Percentiles rank a stretch among this genome's conserved stretches.
phyloP scores from a whole-genome alignment of 192 early-diverging fungal genomes.

The Mortierella hygrophila region DNA sequence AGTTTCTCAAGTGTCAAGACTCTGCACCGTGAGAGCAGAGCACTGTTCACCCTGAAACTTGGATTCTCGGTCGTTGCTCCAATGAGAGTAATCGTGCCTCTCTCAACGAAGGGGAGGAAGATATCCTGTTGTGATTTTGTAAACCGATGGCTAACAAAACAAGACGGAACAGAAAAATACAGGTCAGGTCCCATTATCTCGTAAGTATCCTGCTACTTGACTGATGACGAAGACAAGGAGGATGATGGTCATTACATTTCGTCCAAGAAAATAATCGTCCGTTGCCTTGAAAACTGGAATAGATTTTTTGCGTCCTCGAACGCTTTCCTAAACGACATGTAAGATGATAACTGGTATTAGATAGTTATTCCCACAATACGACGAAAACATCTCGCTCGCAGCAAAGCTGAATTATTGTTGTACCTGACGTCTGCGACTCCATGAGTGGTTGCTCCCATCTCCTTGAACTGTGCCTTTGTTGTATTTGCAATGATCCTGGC shows the following conservation, averaged over 20 bases:
- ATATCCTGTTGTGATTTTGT: constrained; percentile 91
- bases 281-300: constrained; percentile 64
- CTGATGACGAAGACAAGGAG: not conserved
- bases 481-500: constrained; percentile 63
- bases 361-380: not conserved
- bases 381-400: not conserved
- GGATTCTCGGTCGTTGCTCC: constrained; percentile 88
- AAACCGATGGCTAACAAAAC: constrained; percentile 75
- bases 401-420: not conserved
- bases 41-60: constrained; percentile 85
- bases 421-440: constrained; percentile 67
- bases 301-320: constrained; percentile 78
- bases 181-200: not conserved
- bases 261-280: constrained; percentile 87
- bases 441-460: constrained; percentile 67
- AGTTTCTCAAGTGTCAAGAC: constrained; percentile 84
- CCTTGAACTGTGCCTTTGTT: constrained; percentile 62
- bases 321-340: constrained; percentile 59
- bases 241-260: constrained; percentile 69
- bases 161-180: not conserved
- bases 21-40: constrained; percentile 83
- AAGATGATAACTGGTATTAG: not conserved
- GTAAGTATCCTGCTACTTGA: not conserved
- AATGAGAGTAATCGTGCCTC: constrained; percentile 76
- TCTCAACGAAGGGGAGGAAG: constrained; percentile 85